phyloP scores from a whole-genome alignment of 2,329 filamentous ascomycete species.

The Nemania bipapillata region DNA sequence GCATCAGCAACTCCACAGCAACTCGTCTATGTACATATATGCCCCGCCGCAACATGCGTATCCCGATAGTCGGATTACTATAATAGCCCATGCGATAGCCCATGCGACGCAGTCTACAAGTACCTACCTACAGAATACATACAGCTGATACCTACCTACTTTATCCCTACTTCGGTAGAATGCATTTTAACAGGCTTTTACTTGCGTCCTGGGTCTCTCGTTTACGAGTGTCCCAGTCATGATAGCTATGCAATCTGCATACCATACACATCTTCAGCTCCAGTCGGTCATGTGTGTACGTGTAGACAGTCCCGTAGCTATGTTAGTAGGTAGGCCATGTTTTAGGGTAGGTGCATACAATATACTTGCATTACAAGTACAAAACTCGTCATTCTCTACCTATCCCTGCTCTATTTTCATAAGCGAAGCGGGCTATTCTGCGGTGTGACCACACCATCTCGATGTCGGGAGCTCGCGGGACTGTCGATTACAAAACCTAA shows the following conservation, averaged over 20 bases:
- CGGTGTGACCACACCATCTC: constrained; percentile 18
- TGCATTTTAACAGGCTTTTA: neutral
- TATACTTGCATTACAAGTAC: neutral
- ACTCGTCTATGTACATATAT: neutral
- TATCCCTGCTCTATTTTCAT: neutral
- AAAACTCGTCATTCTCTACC: neutral
- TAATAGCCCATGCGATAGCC: neutral
- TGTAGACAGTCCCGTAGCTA: no score
- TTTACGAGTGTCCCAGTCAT: no score
- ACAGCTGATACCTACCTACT: no score
- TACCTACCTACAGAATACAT: no score
- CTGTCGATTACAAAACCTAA: constrained; percentile 1
- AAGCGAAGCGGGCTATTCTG: constrained; percentile 18
- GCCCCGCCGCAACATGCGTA: neutral
- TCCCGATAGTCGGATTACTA: constrained; percentile 18
- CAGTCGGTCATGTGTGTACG: neutral
- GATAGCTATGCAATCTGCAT: no score
- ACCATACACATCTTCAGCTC: neutral
- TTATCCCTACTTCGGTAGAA: no score
- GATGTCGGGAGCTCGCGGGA: constrained; percentile 9
- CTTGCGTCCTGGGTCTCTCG: neutral
- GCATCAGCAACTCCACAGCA: neutral
- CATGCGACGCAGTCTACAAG: neutral
- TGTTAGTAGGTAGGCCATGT: neutral
- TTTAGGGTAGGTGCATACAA: neutral